A percentile compares a stretch with the other conserved stretches of the same genome.
phyloP scores from a whole-genome alignment of 805 yeast genomes.

The Sugiyamaella americana region DNA sequence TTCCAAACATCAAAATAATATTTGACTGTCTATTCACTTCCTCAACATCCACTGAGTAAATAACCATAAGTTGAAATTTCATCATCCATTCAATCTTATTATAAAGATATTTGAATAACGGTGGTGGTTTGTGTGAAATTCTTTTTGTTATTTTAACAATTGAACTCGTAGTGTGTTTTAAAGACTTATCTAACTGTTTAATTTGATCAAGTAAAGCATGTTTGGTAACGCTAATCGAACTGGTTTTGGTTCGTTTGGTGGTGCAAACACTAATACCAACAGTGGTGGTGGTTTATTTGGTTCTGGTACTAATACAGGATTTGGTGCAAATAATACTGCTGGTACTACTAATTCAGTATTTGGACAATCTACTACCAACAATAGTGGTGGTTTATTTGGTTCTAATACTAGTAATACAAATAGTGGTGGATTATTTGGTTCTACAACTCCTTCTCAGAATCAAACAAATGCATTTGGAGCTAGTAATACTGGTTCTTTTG shows the following conservation, averaged over 20 bases:
- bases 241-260: constrained; percentile 19
- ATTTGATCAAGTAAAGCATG: too few species aligned
- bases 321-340: constrained; percentile 19
- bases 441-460: constrained; percentile 23
- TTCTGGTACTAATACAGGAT: background rate
- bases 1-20: too few species aligned
- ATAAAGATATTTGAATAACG: too few species aligned
- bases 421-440: constrained; percentile 22
- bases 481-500: constrained; percentile 12
- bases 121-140: too few species aligned
- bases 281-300: constrained; percentile 17
- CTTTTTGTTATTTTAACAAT: too few species aligned
- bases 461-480: constrained; percentile 22
- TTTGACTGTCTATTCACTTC: too few species aligned
- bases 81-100: too few species aligned
- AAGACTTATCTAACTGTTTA: too few species aligned
- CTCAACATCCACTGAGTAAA: too few species aligned
- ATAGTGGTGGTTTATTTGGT: constrained; percentile 26
- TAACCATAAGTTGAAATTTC: too few species aligned
- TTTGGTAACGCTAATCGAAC: constrained; percentile 19
- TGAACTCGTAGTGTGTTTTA: too few species aligned
- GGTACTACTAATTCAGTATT: constrained; percentile 10
- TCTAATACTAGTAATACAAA: constrained; percentile 26
- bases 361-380: constrained; percentile 16
- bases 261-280: constrained; percentile 8